Conservation (phyloP, 2,329 filamentous ascomycete genomes). For the Fusarium lyarnte region DNA sequence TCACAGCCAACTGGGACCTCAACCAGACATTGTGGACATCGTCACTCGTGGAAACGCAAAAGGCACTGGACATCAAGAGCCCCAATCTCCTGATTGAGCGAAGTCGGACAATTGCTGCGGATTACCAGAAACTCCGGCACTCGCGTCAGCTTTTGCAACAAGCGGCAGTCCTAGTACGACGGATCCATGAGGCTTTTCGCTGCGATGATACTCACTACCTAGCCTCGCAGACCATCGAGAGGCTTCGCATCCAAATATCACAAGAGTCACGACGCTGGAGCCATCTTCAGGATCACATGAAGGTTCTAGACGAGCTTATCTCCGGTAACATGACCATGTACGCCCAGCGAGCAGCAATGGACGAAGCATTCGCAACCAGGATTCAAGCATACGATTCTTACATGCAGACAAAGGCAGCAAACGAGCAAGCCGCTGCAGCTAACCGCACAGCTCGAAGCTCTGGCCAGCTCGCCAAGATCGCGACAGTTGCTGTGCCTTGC, state of each 20-base stretch:
- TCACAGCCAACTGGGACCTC: accelerated
- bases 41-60: accelerated
- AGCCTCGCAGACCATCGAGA: neutral
- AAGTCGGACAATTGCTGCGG: neutral
- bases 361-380: neutral
- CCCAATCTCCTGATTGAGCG: neutral
- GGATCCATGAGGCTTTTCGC: neutral
- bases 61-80: accelerated
- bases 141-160: neutral
- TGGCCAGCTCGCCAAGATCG: neutral
- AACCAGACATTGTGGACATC: neutral
- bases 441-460: neutral
- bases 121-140: neutral
- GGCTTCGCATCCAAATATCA: neutral
- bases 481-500: neutral
- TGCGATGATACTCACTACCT: neutral
- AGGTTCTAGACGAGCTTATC: neutral
- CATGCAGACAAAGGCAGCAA: neutral
- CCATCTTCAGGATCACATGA: neutral
- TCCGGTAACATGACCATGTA: neutral
- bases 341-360: neutral
- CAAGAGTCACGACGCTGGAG: neutral
- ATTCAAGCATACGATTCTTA: neutral
- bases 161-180: accelerated
- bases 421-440: neutral